These are phyloP conservation scores for Salvia miltiorrhiza DNA, from an alignment of 257 asterid genomes.

Conservation along the genomic window DNA sequence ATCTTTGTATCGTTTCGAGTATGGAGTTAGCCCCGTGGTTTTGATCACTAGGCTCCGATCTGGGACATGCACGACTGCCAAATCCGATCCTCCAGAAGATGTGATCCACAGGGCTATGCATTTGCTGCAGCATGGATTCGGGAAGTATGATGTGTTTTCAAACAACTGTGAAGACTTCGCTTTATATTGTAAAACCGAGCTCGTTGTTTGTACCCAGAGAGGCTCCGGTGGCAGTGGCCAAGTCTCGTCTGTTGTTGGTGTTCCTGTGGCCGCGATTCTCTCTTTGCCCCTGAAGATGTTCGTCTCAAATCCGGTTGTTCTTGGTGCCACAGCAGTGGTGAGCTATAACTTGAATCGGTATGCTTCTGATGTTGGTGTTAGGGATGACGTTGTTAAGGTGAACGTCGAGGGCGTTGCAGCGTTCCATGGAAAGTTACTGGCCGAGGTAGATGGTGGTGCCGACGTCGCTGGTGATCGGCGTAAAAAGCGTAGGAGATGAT, in stretches of 20 bases:
- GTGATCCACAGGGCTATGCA: constrained; percentile 31
- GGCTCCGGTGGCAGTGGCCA: constrained; percentile 25
- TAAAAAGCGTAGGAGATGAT: neutral
- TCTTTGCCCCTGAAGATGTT: constrained; percentile 13
- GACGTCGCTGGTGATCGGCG: neutral
- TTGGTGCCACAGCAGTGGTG: constrained; percentile 10
- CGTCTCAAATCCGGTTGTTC: constrained; percentile 16
- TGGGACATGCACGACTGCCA: constrained; percentile 32
- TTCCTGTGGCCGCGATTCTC: constrained; percentile 19
- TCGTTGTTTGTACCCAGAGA: neutral
- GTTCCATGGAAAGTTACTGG: neutral
- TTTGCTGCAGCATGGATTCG: constrained; percentile 28
- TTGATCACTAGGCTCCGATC: constrained; percentile 18
- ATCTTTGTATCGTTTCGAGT: constrained; percentile 21
- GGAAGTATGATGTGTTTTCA: constrained; percentile 17
- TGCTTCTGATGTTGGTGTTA: constrained; percentile 25
- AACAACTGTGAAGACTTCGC: constrained; percentile 34
- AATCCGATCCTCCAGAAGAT: constrained; percentile 12
- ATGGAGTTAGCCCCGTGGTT: constrained; percentile 13
- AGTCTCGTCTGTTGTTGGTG: constrained; percentile 16
- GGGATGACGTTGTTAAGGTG: constrained; percentile 13
- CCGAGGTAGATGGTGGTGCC: neutral
- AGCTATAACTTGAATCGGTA: constrained; percentile 13
- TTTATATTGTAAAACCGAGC: constrained; percentile 26
- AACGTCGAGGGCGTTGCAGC: constrained; percentile 18